Conservation (phyloP, 345 rosid species). For the Draba incana region DNA sequence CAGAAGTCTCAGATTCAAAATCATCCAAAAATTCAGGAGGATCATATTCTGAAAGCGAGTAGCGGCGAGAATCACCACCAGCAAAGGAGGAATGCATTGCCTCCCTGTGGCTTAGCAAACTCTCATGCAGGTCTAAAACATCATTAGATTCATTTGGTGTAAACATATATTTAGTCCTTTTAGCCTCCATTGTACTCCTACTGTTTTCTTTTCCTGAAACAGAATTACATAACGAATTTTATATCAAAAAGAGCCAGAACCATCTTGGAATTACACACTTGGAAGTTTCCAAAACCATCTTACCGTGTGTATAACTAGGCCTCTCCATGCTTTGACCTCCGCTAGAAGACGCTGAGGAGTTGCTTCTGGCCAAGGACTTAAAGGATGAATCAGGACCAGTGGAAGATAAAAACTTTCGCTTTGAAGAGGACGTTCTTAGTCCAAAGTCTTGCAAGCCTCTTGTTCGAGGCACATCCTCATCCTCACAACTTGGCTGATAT, state of each 20-base stretch:
- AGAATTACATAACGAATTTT: constrained; percentile 39
- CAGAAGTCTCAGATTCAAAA: constrained; percentile 61
- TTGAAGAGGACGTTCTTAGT: constrained; percentile 58
- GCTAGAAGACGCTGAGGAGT: constrained; percentile 50
- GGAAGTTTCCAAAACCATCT: constrained; percentile 35
- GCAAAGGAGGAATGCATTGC: constrained; percentile 51
- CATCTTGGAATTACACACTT: constrained; percentile 18
- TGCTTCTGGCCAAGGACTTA: constrained; percentile 49
- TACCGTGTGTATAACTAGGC: constrained; percentile 58
- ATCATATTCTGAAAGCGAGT: constrained; percentile 47
- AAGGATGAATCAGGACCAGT: constrained; percentile 52
- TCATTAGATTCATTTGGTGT: constrained; percentile 55
- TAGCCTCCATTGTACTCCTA: constrained; percentile 54
- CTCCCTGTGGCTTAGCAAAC: constrained; percentile 48
- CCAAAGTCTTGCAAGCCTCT: constrained; percentile 92
- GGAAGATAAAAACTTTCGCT: constrained; percentile 57
- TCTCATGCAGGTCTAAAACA: constrained; percentile 59
- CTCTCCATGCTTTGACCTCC: constrained; percentile 56
- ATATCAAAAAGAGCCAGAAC: constrained; percentile 34
- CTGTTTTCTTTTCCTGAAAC: constrained; percentile 62
- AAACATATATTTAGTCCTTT: constrained; percentile 63
- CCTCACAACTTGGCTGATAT: constrained; percentile 51
- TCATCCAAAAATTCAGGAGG: constrained; percentile 61
- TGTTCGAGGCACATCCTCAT: constrained; percentile 69
- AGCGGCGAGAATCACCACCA: constrained; percentile 51